These are phyloP conservation scores for Terfezia boudieri DNA, from an alignment of 495 filamentous ascomycete species.

Conservation along the genomic window DNA sequence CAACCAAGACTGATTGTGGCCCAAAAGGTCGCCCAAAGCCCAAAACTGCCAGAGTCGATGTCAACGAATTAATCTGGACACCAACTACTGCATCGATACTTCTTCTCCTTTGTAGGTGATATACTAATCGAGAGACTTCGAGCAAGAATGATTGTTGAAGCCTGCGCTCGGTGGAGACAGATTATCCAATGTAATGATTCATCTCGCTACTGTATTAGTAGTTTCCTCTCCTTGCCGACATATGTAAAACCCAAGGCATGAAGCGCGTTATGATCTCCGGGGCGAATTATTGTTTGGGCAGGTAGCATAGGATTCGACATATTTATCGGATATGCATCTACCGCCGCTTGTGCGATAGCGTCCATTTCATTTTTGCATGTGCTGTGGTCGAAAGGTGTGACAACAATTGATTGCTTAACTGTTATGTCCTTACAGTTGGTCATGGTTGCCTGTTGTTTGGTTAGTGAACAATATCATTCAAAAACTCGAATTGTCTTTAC, in stretches of 20 bases:
- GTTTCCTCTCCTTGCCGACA: conserved; percentile 68
- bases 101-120: no score
- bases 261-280: conserved; percentile 53
- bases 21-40: no score
- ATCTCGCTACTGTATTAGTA: conserved; percentile 56
- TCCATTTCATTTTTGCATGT: conserved; percentile 97
- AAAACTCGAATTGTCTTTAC: neutral
- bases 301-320: conserved; percentile 77
- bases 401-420: conserved; percentile 81
- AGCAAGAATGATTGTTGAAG: no score
- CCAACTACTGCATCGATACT: no score
- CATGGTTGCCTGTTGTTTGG: conserved; percentile 48
- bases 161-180: no score
- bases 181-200: neutral
- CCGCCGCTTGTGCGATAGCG: conserved; percentile 82
- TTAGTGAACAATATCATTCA: neutral
- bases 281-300: conserved; percentile 54
- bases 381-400: conserved; percentile 85
- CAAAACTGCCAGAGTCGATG: no score
- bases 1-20: no score
- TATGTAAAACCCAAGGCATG: conserved; percentile 59
- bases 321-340: conserved; percentile 68
- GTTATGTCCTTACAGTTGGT: conserved; percentile 76
- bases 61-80: no score
- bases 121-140: no score